Conservation (phyloP, 352 stramenopile species). For the Phytophthora melonis region DNA sequence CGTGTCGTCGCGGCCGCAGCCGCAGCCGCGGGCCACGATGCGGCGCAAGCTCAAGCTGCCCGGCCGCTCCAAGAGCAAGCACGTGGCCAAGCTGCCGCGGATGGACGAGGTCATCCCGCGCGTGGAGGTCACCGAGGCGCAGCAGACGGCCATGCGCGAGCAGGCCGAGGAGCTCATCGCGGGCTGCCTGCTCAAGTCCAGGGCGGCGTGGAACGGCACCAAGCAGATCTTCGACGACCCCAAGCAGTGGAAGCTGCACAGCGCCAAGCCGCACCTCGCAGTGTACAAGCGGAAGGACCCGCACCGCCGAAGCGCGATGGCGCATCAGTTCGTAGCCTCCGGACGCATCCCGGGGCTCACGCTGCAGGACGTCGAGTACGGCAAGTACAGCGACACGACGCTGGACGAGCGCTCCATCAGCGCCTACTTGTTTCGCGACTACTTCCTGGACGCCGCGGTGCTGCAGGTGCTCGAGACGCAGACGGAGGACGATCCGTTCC, state of each 20-base stretch:
- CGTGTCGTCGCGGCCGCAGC: constrained; percentile 3
- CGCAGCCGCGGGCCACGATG: constrained; percentile 19
- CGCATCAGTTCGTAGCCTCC: constrained; percentile 60
- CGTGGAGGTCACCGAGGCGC: constrained; percentile 39
- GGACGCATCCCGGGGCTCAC: constrained; percentile 66
- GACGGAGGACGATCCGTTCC: constrained; percentile 68
- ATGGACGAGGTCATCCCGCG: constrained; percentile 50
- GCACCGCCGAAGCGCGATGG: constrained; percentile 23
- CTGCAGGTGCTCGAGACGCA: constrained; percentile 70
- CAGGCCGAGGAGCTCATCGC: constrained; percentile 52
- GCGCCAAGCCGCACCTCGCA: constrained; percentile 56
- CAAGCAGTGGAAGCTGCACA: constrained; percentile 74
- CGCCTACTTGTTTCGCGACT: constrained; percentile 67
- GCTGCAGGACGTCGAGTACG: constrained; percentile 74
- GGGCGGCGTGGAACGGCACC: constrained; percentile 63
- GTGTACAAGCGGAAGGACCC: constrained; percentile 57
- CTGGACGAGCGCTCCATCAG: constrained; percentile 67
- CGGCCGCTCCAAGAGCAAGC: constrained; percentile 33
- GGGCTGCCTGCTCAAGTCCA: constrained; percentile 47
- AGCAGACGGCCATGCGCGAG: constrained; percentile 41
- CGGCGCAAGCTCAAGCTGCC: constrained; percentile 42
- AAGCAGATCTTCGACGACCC: constrained; percentile 71
- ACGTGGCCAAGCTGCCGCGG: constrained; percentile 36
- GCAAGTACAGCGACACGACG: constrained; percentile 76
- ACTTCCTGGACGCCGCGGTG: constrained; percentile 76